A percentile compares a stretch with the other conserved stretches of the same genome.
Evolutionary conservation across 2,329 filamentous ascomycete genomes (phyloP).

Genomic region (Pseudogymnoascus sp.): DNA sequence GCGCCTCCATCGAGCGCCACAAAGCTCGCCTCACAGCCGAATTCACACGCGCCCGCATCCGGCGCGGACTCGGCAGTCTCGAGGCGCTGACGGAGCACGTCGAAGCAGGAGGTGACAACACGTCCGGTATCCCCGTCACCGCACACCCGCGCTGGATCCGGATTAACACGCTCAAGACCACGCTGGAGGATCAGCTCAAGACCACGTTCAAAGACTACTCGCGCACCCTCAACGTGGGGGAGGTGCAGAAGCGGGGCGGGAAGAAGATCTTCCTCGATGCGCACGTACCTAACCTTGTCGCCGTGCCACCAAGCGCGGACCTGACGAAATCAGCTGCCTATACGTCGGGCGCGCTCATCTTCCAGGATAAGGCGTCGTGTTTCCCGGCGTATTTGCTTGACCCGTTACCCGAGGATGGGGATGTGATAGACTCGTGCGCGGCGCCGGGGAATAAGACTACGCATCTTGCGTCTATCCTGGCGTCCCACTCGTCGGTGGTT

Average conservation of each 20-base stretch:
- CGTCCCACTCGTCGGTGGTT: conserved; percentile 26
- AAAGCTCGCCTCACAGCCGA: conserved; percentile 74
- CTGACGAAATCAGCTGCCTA: conserved; percentile 69
- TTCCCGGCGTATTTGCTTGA: conserved; percentile 88
- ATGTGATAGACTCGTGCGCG: conserved; percentile 86
- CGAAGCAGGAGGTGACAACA: conserved; percentile 40
- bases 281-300: conserved; percentile 76
- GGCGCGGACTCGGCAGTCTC: conserved; percentile 59
- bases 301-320: conserved; percentile 63
- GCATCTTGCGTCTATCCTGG: conserved; percentile 71
- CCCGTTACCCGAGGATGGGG: conserved; percentile 55
- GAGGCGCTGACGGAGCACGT: conserved; percentile 56
- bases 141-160: conserved; percentile 83
- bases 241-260: conserved; percentile 40
- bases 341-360: conserved; percentile 65
- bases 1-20: conserved; percentile 68
- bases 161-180: conserved; percentile 70
- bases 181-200: conserved; percentile 60
- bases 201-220: conserved; percentile 63
- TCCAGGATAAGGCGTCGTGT: conserved; percentile 95
- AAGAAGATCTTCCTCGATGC: conserved; percentile 63
- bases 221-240: conserved; percentile 45
- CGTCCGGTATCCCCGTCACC: conserved; percentile 21
- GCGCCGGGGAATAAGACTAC: conserved; percentile 98
- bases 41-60: conserved; percentile 69